phyloP scores from a whole-genome alignment of 1,284 basidiomycete species.

The Moesziomyces parantarcticus region DNA sequence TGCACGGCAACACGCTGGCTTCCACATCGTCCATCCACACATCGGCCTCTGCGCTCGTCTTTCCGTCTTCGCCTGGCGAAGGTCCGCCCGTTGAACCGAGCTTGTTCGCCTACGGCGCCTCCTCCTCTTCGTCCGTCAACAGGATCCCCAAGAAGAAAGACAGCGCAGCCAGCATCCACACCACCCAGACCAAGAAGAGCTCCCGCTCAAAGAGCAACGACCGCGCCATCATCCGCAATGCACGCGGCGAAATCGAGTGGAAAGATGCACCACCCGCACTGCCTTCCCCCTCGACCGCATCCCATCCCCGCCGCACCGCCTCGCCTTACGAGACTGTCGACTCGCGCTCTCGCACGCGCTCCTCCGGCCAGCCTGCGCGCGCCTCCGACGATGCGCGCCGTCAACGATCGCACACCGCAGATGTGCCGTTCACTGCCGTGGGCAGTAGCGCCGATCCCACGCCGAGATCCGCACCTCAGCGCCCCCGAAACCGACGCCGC shows the following conservation, averaged over 20 bases:
- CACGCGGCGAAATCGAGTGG: conserved; percentile 52
- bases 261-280: conserved; percentile 19
- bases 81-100: conserved; percentile 44
- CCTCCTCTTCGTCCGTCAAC: conserved; percentile 1
- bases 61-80: conserved; percentile 12
- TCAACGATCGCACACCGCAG: conserved; percentile 9
- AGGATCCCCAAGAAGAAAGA: conserved; percentile 26
- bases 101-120: conserved; percentile 33
- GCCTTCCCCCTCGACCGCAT: conserved; percentile 6
- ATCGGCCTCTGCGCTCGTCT: conserved; percentile 2
- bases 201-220: conserved; percentile 26
- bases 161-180: conserved; percentile 28
- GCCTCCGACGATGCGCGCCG: conserved; percentile 17
- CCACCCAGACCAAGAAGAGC: conserved; percentile 19
- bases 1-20: conserved; percentile 30
- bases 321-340: conserved; percentile 16
- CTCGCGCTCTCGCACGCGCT: conserved; percentile 17
- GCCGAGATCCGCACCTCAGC: conserved; percentile 3
- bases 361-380: conserved; percentile 1
- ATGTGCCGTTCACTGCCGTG: conserved; percentile 10
- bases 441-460: conserved; percentile 6
- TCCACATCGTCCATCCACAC: conserved; percentile 11
- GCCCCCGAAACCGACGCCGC: conserved; percentile 18
- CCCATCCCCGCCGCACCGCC: conserved; percentile 12
- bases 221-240: conserved; percentile 38